Conservation (phyloP, 192 early-diverging fungal genomes). For the Umbelopsis sp. region DNA sequence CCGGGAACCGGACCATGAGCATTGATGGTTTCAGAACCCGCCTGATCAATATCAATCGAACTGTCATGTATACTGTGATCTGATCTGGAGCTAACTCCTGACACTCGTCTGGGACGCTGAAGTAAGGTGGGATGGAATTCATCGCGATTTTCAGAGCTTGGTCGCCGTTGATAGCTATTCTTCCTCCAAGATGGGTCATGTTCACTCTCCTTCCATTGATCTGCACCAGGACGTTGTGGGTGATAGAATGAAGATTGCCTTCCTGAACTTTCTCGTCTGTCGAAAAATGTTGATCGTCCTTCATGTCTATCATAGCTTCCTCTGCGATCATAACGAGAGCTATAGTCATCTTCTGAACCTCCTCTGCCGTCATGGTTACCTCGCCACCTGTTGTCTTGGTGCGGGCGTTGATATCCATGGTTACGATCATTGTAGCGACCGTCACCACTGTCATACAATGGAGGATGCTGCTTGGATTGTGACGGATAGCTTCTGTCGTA, state of each 20-base stretch:
- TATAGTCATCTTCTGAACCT: constrained; percentile 1
- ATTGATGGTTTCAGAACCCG: neutral
- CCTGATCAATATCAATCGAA: neutral
- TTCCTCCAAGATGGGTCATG: neutral
- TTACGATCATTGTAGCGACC: neutral
- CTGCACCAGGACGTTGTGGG: neutral
- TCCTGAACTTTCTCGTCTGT: neutral
- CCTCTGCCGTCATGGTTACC: constrained; percentile 17
- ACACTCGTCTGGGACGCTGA: constrained; percentile 26
- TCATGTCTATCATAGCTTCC: constrained; percentile 20
- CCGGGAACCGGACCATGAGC: neutral
- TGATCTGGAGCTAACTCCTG: constrained; percentile 21
- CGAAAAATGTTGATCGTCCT: neutral
- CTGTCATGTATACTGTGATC: constrained; percentile 13
- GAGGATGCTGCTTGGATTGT: neutral
- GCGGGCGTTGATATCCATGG: constrained; percentile 13
- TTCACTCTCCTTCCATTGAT: constrained; percentile 6
- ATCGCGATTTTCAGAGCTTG: neutral
- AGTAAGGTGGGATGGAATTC: constrained; percentile 30
- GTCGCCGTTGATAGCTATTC: neutral
- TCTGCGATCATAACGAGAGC: constrained; percentile 1
- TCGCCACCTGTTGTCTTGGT: constrained; percentile 13
- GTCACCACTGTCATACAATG: neutral
- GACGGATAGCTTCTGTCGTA: constrained; percentile 41
- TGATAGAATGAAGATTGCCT: neutral